Evolutionary conservation across 768 basidiomycete genomes (phyloP).

Genomic region (Chlorophyllum brunneum): DNA sequence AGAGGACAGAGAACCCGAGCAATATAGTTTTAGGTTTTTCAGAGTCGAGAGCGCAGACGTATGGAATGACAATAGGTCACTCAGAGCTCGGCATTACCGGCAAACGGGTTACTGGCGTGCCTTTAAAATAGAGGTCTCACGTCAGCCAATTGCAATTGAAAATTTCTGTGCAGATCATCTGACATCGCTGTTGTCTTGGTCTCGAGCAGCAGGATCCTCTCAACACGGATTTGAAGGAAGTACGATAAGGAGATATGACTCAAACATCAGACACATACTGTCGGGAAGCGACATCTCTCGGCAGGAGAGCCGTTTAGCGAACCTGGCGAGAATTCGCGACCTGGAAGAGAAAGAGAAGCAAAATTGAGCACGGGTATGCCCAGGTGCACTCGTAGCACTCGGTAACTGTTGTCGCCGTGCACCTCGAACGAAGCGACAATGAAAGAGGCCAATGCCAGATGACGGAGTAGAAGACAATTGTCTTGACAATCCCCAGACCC

Average conservation of each 20-base stretch:
- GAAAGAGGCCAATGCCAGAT: no score
- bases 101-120: background rate
- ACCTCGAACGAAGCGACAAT: background rate
- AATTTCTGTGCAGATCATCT: constrained; percentile 2
- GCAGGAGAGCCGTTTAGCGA: no score
- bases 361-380: no score
- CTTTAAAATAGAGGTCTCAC: background rate
- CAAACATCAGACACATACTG: no score
- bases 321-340: no score
- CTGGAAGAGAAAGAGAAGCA: no score
- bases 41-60: no score
- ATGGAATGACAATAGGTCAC: background rate
- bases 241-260: background rate
- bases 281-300: background rate
- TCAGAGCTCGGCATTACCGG: background rate
- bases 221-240: background rate
- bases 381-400: no score
- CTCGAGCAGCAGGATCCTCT: background rate
- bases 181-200: constrained; percentile 3
- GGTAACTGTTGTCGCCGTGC: background rate
- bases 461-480: background rate
- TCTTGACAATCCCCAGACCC: constrained; percentile 9
- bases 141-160: background rate
- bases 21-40: no score
- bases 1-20: no score